Conservation (phyloP, 2,329 filamentous ascomycete genomes). For the Diaporthe aspalathi region DNA sequence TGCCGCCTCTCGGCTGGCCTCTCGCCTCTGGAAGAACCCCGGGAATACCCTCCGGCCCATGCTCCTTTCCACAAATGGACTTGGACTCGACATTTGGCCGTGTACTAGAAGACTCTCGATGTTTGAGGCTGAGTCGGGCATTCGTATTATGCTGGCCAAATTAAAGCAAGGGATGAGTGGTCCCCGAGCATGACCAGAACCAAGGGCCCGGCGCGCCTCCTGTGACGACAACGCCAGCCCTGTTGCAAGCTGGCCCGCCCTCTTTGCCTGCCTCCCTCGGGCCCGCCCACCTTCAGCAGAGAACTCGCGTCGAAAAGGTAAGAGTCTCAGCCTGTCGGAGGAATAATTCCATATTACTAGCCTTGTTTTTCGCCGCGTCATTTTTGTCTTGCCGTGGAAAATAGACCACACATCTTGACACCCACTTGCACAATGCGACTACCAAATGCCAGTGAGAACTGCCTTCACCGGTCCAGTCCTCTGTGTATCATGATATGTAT, state of each 20-base stretch:
- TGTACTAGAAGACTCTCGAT: slow-evolving; percentile 17
- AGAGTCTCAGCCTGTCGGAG: slow-evolving; percentile 23
- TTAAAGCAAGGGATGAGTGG: slow-evolving; percentile 30
- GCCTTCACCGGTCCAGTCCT: not conserved
- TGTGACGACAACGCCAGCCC: slow-evolving; percentile 14
- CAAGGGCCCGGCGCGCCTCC: slow-evolving; percentile 4
- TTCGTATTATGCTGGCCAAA: slow-evolving; percentile 32
- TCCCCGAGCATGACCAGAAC: slow-evolving; percentile 20
- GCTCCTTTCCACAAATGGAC: slow-evolving; percentile 28
- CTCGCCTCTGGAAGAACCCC: slow-evolving; percentile 9
- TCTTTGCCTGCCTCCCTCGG: slow-evolving; percentile 12
- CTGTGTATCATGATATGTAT: slow-evolving; percentile 7
- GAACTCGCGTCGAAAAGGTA: not conserved
- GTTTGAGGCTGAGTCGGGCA: slow-evolving; percentile 30
- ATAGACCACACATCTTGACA: not conserved
- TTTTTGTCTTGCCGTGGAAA: not conserved
- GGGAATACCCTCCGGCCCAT: slow-evolving; percentile 24
- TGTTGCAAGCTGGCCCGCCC: too few species aligned
- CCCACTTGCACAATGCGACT: slow-evolving; percentile 9
- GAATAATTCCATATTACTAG: not conserved
- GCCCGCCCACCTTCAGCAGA: not conserved
- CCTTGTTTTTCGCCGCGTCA: not conserved
- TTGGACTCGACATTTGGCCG: not conserved
- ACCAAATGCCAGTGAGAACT: not conserved
- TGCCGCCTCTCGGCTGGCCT: slow-evolving; percentile 6